These are phyloP conservation scores for Syncephalastrum monosporum DNA, from an alignment of 371 early-diverging fungal species.

Conservation along the genomic window DNA sequence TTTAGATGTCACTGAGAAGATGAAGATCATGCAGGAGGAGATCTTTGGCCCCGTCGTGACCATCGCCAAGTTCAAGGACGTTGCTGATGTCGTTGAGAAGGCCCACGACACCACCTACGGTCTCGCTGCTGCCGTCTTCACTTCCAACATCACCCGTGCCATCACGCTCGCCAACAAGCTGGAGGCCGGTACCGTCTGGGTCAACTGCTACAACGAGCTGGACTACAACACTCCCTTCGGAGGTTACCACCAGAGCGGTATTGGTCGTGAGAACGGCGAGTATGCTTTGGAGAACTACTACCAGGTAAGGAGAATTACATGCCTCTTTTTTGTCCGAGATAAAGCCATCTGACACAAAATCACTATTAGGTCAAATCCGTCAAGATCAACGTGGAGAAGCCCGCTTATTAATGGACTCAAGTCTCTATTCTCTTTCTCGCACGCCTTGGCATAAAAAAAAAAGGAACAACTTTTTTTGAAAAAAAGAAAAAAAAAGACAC, in stretches of 20 bases:
- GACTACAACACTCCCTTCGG: slow-evolving; percentile 70
- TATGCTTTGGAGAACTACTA: slow-evolving; percentile 72
- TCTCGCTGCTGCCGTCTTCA: slow-evolving; percentile 84
- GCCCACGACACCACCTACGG: slow-evolving; percentile 79
- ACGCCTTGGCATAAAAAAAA: no score
- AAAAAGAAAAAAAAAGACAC: no score
- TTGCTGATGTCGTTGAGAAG: slow-evolving; percentile 68
- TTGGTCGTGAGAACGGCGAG: slow-evolving; percentile 78
- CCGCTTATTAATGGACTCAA: neutral
- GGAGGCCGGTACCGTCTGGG: slow-evolving; percentile 25
- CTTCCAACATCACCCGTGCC: slow-evolving; percentile 67
- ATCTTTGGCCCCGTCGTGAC: slow-evolving; percentile 86
- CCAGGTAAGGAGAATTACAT: slow-evolving; percentile 31
- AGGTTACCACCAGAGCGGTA: slow-evolving; percentile 84
- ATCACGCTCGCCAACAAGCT: slow-evolving; percentile 61
- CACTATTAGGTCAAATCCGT: slow-evolving; percentile 32
- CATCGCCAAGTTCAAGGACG: slow-evolving; percentile 64
- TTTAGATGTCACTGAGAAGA: slow-evolving; percentile 40
- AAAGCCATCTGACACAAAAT: slow-evolving; percentile 1
- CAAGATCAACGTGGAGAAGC: slow-evolving; percentile 29
- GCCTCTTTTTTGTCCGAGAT: neutral
- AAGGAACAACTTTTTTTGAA: no score
- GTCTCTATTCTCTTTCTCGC: no score
- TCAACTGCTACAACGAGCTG: slow-evolving; percentile 10
- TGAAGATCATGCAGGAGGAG: slow-evolving; percentile 71